Evolutionary conservation across 768 basidiomycete genomes (phyloP).

Genomic region (Austroboletus eburneus): DNA sequence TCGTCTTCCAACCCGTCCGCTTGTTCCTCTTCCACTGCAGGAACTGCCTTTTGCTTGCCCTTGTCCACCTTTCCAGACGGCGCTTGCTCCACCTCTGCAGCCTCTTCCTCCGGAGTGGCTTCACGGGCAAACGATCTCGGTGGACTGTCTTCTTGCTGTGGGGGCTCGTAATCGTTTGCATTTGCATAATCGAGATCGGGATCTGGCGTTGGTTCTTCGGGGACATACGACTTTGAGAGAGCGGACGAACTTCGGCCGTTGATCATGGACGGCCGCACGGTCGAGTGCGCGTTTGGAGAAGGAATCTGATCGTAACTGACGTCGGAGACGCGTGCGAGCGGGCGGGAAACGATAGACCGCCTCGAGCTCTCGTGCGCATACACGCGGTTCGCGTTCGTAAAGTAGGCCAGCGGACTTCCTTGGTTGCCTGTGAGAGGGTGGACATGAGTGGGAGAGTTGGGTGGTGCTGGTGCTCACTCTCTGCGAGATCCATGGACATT

Average conservation of each 20-base stretch:
- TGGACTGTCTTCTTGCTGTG: constrained; percentile 23
- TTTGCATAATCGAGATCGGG: constrained; percentile 23
- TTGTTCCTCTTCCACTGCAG: constrained; percentile 12
- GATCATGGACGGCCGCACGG: constrained; percentile 29
- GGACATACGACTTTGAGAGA: constrained; percentile 28
- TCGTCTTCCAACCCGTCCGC: constrained; percentile 39
- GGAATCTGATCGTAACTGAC: constrained; percentile 61
- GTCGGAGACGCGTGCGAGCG: constrained; percentile 49
- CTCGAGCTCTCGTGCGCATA: constrained; percentile 36
- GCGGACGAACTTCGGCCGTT: constrained; percentile 35
- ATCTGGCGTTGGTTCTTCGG: constrained; percentile 19
- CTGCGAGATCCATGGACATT: constrained; percentile 73
- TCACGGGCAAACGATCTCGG: constrained; percentile 43
- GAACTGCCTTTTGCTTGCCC: constrained; percentile 39
- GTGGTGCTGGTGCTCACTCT: constrained; percentile 45
- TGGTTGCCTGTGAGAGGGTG: constrained; percentile 21
- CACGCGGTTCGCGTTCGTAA: constrained; percentile 32
- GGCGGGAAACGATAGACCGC: constrained; percentile 40
- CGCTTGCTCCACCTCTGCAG: constrained; percentile 31
- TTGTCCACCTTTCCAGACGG: constrained; percentile 29
- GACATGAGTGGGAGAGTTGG: constrained; percentile 6
- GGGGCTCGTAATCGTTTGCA: constrained; percentile 25
- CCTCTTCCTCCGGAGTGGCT: constrained; percentile 43
- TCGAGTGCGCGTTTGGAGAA: constrained; percentile 43
- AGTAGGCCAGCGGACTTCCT: constrained; percentile 33